Evolutionary conservation across 2,329 filamentous ascomycete genomes (phyloP), one percentile per base, ranked within the genome.

Genomic region (Geosmithia putterillii): DNA sequence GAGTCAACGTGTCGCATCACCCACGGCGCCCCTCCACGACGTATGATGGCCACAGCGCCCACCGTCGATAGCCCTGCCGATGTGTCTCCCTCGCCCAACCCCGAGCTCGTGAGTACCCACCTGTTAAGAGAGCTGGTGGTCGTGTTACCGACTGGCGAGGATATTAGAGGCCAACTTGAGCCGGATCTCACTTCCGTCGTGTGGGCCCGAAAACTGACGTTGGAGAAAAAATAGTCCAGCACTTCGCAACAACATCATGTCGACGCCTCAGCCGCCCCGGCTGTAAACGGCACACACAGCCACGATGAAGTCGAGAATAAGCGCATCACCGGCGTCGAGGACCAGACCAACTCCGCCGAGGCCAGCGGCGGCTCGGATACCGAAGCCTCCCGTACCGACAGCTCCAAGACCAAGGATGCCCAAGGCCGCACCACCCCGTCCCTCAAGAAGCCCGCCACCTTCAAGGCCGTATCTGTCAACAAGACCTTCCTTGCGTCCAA

Each of bases 401-500:
- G 67, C 60, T 59, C 69, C 45, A 74, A 74, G 57, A 61, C 19
- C 15, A 73, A 74, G 47, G 71, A 74, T 57, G 74, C 69, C 46
- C 76, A 86, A 57, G 64, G 65, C 47, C 77, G 76, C 46, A 68
- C 68, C 8, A 66, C 70, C 49, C 72, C 81, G 48, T 55, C 79
- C 3, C 68, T 79, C 48, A 88, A 85, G 71, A 90, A 86, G 61
- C 79, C 81, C 18, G 66, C 80, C 17, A 81, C 79, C 12, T 92
- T 94, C 71, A 94, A 92, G 62, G 77, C 86, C 17, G 83, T 92
- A 40, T 89, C 84, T 5, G 83, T 90, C 51, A 90, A 89, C 51
- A 88, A 85, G 62, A 87, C 78, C 38, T 94, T 90, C 57, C 70
- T 92, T 32, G 77, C 76, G n/a, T 76, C 83, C 47, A 90, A 90